Percentiles rank a stretch among this genome's conserved stretches.
These are phyloP conservation scores for Penicillium canariense DNA, from an alignment of 495 filamentous ascomycete genomes.

Conservation along the genomic window DNA sequence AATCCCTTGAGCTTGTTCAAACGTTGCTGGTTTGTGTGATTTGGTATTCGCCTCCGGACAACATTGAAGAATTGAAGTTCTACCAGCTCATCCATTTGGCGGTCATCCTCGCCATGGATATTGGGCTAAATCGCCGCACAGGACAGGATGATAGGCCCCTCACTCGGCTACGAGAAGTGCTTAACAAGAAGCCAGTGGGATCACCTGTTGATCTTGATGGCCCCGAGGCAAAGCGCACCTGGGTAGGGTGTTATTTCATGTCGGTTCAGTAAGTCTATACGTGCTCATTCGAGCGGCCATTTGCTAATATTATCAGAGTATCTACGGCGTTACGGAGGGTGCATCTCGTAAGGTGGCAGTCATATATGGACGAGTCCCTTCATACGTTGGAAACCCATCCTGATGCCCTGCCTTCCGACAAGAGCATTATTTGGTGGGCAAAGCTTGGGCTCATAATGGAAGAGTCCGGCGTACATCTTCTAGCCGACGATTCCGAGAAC, in stretches of 20 bases:
- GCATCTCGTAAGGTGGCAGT: conserved; percentile 76
- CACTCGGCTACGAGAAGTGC: conserved; percentile 30
- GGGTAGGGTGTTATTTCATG: conserved; percentile 80
- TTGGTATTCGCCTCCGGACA: conserved; percentile 83
- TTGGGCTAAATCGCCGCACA: conserved; percentile 65
- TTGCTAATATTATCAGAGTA: conserved; percentile 63
- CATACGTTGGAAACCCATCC: conserved; percentile 68
- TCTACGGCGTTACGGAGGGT: conserved; percentile 78
- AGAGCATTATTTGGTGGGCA: conserved; percentile 68
- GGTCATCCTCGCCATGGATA: conserved; percentile 80
- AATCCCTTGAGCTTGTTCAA: conserved; percentile 84
- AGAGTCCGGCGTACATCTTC: conserved; percentile 71
- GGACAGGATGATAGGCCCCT: conserved; percentile 27
- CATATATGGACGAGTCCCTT: conserved; percentile 83
- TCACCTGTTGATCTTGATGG: conserved; percentile 57
- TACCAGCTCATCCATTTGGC: conserved; percentile 85
- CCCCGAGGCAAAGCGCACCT: conserved; percentile 72
- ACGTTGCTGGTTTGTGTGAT: conserved; percentile 66
- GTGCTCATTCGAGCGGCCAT: background rate
- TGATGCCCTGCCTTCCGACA: conserved; percentile 71
- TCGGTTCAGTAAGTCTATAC: conserved; percentile 48
- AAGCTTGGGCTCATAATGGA: conserved; percentile 78
- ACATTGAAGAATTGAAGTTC: conserved; percentile 85
- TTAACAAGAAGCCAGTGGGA: conserved; percentile 37
- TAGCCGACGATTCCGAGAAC: conserved; percentile 68